Conservation (phyloP, 352 stramenopile genomes). For the Phytopythium montanum region DNA sequence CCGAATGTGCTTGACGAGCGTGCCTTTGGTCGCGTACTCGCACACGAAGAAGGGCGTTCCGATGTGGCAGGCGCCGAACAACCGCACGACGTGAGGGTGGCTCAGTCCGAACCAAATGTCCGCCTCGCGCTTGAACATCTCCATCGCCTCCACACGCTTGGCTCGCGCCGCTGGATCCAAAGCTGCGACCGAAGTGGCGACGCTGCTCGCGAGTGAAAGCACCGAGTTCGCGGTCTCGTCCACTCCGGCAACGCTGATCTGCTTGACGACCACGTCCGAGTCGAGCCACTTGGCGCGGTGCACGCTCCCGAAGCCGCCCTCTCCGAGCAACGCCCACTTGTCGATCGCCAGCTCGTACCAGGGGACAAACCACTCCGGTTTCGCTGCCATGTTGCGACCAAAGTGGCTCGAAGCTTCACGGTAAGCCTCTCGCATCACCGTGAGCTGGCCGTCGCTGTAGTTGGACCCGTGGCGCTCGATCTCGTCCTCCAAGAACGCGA, state of each 20-base stretch:
- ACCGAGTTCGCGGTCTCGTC: neutral
- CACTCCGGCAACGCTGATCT: neutral
- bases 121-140: neutral
- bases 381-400: neutral
- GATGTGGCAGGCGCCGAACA: slow-evolving; percentile 43
- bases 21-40: slow-evolving; percentile 20
- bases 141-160: neutral
- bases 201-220: neutral
- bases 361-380: slow-evolving; percentile 2
- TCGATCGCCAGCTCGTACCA: neutral
- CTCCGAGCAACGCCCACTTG: neutral
- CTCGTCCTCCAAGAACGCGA: neutral
- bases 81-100: slow-evolving; percentile 85
- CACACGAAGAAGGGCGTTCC: slow-evolving; percentile 17
- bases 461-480: neutral
- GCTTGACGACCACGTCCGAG: neutral
- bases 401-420: neutral
- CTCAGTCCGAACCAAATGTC: slow-evolving; percentile 1
- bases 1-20: slow-evolving; percentile 20
- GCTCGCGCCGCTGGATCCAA: neutral
- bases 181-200: neutral
- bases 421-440: neutral
- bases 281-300: neutral
- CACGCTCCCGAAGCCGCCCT: neutral
- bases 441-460: neutral